A percentile compares a stretch with the other conserved stretches of the same genome.
These are phyloP conservation scores for Rubia yunnanensis DNA, from an alignment of 257 asterid species.

Conservation along the genomic window DNA sequence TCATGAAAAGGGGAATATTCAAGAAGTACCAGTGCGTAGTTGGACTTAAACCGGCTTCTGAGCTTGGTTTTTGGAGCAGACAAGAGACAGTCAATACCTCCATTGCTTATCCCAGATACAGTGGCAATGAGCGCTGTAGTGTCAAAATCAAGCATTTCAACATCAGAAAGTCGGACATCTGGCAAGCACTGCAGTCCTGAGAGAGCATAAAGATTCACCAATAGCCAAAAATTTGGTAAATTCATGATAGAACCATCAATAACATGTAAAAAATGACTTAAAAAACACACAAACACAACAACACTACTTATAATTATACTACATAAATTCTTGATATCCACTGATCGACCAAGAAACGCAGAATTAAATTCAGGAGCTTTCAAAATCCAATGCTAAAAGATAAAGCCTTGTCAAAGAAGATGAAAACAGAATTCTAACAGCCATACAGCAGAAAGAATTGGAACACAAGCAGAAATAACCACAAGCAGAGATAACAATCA, in stretches of 20 bases:
- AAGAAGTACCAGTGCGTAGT: constrained; percentile 57
- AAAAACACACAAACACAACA: no score
- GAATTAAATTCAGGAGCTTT: no score
- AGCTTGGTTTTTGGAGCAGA: constrained; percentile 55
- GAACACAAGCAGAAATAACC: background rate
- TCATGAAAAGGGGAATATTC: background rate
- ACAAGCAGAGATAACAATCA: background rate
- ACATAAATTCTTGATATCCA: no score
- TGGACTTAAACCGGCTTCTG: constrained; percentile 71
- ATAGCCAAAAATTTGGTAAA: no score
- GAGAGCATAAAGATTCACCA: constrained; percentile 41
- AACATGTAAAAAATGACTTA: no score
- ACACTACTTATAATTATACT: no score
- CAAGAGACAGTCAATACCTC: constrained; percentile 43
- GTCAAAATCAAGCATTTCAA: constrained; percentile 70
- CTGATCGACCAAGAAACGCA: no score
- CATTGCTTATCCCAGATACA: constrained; percentile 87
- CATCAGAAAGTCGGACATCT: constrained; percentile 17
- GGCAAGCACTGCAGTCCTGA: constrained; percentile 47
- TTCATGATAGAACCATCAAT: no score
- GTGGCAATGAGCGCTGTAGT: constrained; percentile 82
- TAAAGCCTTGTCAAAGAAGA: no score
- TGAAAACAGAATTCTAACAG: no score
- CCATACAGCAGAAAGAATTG: background rate
- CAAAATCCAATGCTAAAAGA: no score